These are phyloP conservation scores for Aspergillus sp. DNA, from an alignment of 2,329 filamentous ascomycete species.

Conservation along the genomic window DNA sequence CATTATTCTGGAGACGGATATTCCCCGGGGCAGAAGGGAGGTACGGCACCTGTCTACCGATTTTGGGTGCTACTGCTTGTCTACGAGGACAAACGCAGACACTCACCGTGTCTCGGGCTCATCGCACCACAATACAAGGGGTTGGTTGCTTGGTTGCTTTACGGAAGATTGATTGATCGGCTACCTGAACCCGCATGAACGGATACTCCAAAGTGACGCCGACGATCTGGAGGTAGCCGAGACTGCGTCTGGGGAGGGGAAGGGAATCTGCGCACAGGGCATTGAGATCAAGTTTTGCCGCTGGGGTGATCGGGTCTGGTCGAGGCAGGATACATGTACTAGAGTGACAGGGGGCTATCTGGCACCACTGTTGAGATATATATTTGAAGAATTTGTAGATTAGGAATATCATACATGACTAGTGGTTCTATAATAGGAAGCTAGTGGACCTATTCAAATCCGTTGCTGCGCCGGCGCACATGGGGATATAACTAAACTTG, in stretches of 20 bases:
- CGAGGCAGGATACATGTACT: no score
- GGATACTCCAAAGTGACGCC: no score
- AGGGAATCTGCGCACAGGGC: not conserved
- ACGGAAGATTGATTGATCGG: not conserved
- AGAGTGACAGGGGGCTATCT: no score
- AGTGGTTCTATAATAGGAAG: no score
- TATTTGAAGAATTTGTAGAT: no score
- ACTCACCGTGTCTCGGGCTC: not conserved
- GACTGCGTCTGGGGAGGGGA: not conserved
- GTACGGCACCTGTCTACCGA: not conserved
- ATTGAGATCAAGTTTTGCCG: not conserved
- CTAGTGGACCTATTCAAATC: no score
- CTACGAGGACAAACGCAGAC: not conserved
- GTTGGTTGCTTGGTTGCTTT: not conserved
- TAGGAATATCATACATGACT: no score
- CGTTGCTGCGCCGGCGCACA: no score
- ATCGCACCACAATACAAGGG: not conserved
- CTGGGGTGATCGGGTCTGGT: not conserved
- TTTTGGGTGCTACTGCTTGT: not conserved
- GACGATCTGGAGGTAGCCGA: not conserved
- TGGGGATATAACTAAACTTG: no score
- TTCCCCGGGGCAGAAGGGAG: no score
- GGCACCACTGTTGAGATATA: no score
- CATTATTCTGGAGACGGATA: no score
- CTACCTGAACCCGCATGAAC: not conserved